A percentile compares a stretch with the other conserved stretches of the same genome.
Evolutionary conservation across 306 rosid species (phyloP).

Genomic region (Rubus parviflorus): DNA sequence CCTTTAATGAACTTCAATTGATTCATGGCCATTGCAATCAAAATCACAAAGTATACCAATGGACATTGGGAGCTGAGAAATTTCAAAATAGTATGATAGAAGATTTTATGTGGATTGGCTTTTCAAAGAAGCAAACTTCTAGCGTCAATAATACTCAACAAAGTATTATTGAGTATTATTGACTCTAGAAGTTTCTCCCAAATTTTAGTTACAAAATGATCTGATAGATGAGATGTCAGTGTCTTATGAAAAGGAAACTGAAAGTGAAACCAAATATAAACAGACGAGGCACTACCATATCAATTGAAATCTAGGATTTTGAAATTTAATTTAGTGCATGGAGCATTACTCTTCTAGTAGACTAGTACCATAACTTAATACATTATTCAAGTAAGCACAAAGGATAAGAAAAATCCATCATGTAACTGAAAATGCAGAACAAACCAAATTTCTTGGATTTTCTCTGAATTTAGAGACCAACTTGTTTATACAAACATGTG

Average conservation of each 20-base stretch:
- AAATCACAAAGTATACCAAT: slow-evolving; percentile 11
- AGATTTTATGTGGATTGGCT: slow-evolving; percentile 5
- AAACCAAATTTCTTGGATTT: background rate
- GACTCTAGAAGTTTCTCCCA: no score
- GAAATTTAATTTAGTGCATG: no score
- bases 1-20: slow-evolving; percentile 9
- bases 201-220: background rate
- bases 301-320: background rate
- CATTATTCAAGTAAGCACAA: background rate
- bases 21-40: slow-evolving; percentile 5
- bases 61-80: background rate
- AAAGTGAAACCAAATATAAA: background rate
- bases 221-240: background rate
- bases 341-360: no score
- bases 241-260: background rate
- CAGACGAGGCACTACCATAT: background rate
- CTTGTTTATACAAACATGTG: slow-evolving; percentile 1
- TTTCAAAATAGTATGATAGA: background rate
- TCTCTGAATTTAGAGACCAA: slow-evolving; percentile 9
- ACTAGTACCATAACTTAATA: background rate
- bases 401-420: background rate
- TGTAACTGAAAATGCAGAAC: background rate
- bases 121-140: background rate
- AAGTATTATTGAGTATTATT: no score
- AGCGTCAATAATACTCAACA: background rate